phyloP scores from a whole-genome alignment of 352 stramenopile species.

The Thalassiosira mediterranea region DNA sequence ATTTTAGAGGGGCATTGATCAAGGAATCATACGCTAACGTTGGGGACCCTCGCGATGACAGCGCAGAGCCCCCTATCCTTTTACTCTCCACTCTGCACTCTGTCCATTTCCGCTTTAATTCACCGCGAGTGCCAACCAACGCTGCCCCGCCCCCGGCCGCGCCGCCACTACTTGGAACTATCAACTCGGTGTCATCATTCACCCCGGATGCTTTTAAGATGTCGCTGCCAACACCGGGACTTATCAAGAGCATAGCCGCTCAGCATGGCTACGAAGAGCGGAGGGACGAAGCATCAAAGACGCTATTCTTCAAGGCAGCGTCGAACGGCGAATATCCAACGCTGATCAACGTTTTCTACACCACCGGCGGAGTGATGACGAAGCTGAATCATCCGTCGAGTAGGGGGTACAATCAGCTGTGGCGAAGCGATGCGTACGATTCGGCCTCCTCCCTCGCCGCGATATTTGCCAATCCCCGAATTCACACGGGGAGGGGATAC shows the following conservation, averaged over 20 bases:
- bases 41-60: too few relatives aligned
- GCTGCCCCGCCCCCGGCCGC: too few relatives aligned
- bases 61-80: too few relatives aligned
- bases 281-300: conserved; percentile 22
- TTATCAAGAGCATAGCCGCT: conserved; percentile 8
- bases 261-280: conserved; percentile 28
- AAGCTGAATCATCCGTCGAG: conserved; percentile 22
- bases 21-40: too few relatives aligned
- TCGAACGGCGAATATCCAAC: conserved; percentile 15
- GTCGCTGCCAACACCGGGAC: conserved; percentile 7
- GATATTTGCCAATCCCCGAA: conserved; percentile 27
- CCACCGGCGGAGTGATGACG: conserved; percentile 30
- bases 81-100: too few relatives aligned
- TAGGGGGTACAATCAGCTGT: conserved; percentile 37
- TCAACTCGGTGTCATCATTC: too few relatives aligned
- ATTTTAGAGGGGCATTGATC: too few relatives aligned
- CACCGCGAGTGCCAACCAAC: too few relatives aligned
- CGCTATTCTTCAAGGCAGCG: conserved; percentile 27
- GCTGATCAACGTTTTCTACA: conserved; percentile 37
- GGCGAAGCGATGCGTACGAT: conserved; percentile 21
- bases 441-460: conserved; percentile 2
- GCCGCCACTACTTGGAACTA: too few relatives aligned
- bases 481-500: conserved; percentile 30
- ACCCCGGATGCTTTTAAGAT: too few relatives aligned
- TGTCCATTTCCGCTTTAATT: too few relatives aligned